Evolutionary conservation across 495 filamentous ascomycete genomes (phyloP).

Genomic region (Chaetomium cochliodes): DNA sequence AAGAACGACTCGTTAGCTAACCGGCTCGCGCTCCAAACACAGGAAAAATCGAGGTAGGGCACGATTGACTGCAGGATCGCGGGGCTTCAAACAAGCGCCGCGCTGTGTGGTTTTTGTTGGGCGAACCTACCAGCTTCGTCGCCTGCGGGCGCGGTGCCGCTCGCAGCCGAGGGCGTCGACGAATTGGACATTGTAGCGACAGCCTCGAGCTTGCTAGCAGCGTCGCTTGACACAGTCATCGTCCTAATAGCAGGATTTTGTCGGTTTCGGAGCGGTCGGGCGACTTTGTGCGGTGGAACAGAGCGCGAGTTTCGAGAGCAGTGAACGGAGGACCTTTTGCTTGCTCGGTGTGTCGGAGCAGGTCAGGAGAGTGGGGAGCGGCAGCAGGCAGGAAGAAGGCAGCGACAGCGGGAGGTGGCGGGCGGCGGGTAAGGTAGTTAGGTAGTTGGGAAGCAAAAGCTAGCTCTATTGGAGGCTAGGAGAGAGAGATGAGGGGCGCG

Average conservation of each 20-base stretch:
- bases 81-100: background rate
- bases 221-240: constrained; percentile 38
- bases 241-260: constrained; percentile 22
- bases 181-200: constrained; percentile 39
- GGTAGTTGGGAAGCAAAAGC: constrained; percentile 23
- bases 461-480: constrained; percentile 28
- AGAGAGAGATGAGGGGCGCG: constrained; percentile 32
- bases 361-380: constrained; percentile 13
- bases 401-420: constrained; percentile 32
- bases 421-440: constrained; percentile 21
- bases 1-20: constrained; percentile 24
- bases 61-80: background rate
- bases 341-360: background rate
- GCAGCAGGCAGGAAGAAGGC: constrained; percentile 20
- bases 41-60: background rate
- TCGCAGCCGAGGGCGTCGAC: constrained; percentile 26
- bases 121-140: constrained; percentile 40
- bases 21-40: background rate
- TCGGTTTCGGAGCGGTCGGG: constrained; percentile 8
- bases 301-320: constrained; percentile 6
- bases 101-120: background rate
- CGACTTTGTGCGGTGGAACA: constrained; percentile 24
- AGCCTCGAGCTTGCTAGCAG: constrained; percentile 32
- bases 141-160: constrained; percentile 28
- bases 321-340: constrained; percentile 5